A percentile compares a stretch with the other conserved stretches of the same genome.
Evolutionary conservation across 2,329 filamentous ascomycete genomes (phyloP).

Genomic region (Thermomyces lanuginosus): DNA sequence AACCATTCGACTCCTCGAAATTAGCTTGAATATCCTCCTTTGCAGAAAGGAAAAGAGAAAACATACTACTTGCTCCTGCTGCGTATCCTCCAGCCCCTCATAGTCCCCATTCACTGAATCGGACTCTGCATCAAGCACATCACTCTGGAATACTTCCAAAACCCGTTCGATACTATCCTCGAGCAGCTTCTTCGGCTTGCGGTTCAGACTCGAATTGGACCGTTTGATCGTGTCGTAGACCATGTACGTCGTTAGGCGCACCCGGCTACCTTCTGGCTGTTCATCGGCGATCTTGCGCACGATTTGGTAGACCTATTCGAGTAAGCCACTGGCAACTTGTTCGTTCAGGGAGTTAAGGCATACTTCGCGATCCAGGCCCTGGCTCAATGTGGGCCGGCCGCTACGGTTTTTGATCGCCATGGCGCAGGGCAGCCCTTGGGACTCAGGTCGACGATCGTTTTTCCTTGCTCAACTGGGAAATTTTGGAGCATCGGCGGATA

Average conservation of each 20-base stretch:
- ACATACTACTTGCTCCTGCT: slow-evolving; percentile 8
- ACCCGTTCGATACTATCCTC: slow-evolving; percentile 78
- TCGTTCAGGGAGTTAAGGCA: background rate
- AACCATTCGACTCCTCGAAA: slow-evolving; percentile 39
- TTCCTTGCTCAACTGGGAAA: too few relatives aligned
- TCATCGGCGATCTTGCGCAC: slow-evolving; percentile 61
- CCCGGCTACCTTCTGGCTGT: slow-evolving; percentile 33
- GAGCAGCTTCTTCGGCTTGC: slow-evolving; percentile 63
- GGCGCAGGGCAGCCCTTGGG: too few relatives aligned
- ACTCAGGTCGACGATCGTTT: too few relatives aligned
- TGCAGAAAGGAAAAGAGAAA: background rate
- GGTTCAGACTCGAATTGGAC: slow-evolving; percentile 73
- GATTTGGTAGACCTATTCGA: slow-evolving; percentile 51
- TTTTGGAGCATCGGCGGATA: too few relatives aligned
- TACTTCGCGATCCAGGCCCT: slow-evolving; percentile 49
- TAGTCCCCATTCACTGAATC: slow-evolving; percentile 36
- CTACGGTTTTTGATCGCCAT: slow-evolving; percentile 28
- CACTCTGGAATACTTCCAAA: slow-evolving; percentile 51
- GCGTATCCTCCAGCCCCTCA: slow-evolving; percentile 32
- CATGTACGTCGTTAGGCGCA: slow-evolving; percentile 40
- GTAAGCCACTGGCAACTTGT: slow-evolving; percentile 4
- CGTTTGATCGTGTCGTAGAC: slow-evolving; percentile 67
- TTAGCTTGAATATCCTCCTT: background rate
- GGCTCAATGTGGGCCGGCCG: slow-evolving; percentile 33
- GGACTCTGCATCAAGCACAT: slow-evolving; percentile 41